Evolutionary conservation across 148 eudicot species (phyloP), one percentile per base, ranked within the genome.

Genomic region (Suaeda aralocaspica): DNA sequence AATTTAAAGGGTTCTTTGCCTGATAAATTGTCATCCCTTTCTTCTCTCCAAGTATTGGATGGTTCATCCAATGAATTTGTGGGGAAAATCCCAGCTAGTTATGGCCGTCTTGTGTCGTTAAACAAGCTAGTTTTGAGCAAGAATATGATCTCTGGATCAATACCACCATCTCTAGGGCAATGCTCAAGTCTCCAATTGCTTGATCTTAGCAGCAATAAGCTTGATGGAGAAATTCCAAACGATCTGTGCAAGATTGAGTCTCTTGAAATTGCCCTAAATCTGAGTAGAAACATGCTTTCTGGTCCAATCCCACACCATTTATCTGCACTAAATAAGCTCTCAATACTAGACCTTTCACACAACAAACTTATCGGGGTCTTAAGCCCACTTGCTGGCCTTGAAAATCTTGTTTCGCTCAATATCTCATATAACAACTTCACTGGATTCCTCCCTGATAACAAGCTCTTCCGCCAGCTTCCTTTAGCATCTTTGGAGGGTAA

Each of bases 131-230:
- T 88, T 24, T 66, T 90, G 57, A 74, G 84, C 70, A 72, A 64
- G 45, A 90, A 90, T 50, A 73, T 70, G 48, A 79, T 90, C 25
- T 66, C 88, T 1, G 96, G 93, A 44, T 49, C 72, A 10, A 90
- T 90, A 39, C 96, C 96, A 36, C n/a, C 84, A 1, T 82, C 91
- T 0, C 42, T 90, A 10, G 90, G 96, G 11, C 78, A 69, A 2
- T 90, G 92, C 55, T 79, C 83, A 2, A 83, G 84, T 53, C 90
- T 90, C 22, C 96, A 90, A 34, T 76, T 90, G 82, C 89, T 90
- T 76, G 96, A 90, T 86, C 77, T 90, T 13, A 82, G 96, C 72
- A 82, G 76, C 78, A 90, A 90, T 36, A 76, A 53, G 63, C 84
- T 90, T 55, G 68, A 58, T 24, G 96, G 91, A 6, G 67, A 59